These are phyloP conservation scores for Colletotrichum sp. DNA, from an alignment of 2,329 filamentous ascomycete genomes.

Conservation along the genomic window DNA sequence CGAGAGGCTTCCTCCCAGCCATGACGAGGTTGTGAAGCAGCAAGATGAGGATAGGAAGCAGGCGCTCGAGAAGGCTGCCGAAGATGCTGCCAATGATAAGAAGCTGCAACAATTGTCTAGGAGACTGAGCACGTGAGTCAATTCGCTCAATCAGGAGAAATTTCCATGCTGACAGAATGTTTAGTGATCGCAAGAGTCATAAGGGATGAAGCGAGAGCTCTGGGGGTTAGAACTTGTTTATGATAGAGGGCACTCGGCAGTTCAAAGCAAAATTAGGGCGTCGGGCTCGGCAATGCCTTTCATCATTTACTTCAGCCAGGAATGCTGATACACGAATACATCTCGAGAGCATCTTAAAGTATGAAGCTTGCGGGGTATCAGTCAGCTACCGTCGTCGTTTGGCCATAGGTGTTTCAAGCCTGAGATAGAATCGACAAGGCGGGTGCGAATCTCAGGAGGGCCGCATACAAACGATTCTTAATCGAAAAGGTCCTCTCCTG, in stretches of 20 bases:
- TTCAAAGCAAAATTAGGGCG: slow-evolving; percentile 14
- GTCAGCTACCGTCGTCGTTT: neutral
- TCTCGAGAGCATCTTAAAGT: neutral
- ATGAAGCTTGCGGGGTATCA: neutral
- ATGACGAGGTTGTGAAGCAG: slow-evolving; percentile 87
- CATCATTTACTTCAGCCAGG: slow-evolving; percentile 6
- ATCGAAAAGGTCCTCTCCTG: neutral
- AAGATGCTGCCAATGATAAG: slow-evolving; percentile 91
- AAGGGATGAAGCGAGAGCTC: neutral
- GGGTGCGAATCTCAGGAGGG: neutral
- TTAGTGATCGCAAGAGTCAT: slow-evolving; percentile 36
- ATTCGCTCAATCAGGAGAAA: neutral
- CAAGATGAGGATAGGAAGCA: slow-evolving; percentile 81
- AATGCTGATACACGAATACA: slow-evolving; percentile 17
- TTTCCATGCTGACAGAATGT: neutral
- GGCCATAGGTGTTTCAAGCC: neutral
- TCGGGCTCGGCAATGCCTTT: slow-evolving; percentile 11
- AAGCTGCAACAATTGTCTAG: slow-evolving; percentile 86
- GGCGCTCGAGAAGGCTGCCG: slow-evolving; percentile 83
- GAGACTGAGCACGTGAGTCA: slow-evolving; percentile 92
- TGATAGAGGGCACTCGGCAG: slow-evolving; percentile 7
- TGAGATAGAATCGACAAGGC: neutral
- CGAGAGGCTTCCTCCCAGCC: slow-evolving; percentile 88
- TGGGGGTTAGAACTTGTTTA: neutral
- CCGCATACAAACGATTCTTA: neutral